Evolutionary conservation across 2,329 filamentous ascomycete genomes (phyloP), one percentile per base, ranked within the genome.

Genomic region (Didymella pinodella): DNA sequence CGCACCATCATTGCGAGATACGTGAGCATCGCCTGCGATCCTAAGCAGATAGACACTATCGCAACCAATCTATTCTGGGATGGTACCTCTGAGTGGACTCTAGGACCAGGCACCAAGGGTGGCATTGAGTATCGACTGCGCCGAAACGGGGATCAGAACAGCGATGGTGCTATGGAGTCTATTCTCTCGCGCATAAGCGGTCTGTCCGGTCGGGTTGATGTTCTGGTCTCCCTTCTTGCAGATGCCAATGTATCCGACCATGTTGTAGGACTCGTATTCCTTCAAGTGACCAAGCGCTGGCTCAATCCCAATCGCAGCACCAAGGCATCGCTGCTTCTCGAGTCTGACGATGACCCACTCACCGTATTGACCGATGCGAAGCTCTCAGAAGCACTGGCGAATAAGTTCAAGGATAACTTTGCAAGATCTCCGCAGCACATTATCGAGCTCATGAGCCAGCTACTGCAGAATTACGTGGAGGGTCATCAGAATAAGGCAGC

Each of bases 131-230:
- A 87, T 16, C 80, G 80, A 8, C 29, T 43, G 25, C 63, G 65
- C 57, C 59, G 70, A 85, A 85, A 93, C 90, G 81, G 95, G 86
- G 76, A 89, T 89, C 77, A 28, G 14, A n/a, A 91, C 89, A 34
- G 34, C 8, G 26, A 44, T 26, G 40, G 94, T 90, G 80, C 96
- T 84, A 65, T 75, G 54, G 57, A 62, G 2, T 59, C 54, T 8
- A 84, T 98, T 89, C 89, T 98, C 93, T 55, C 63, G n/a, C 68
- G 65, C 3, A 72, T 78, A 25, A 63, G 53, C 47, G 61, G 59
- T 11, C 44, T 78, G n/a, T 67, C 73, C n/a, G 59, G 62, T 29
- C 69, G 68, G 14, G 54, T 76, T 1, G 51, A 62, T 3, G 48
- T 66, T 8, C 59, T 77, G 4, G 62, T 74, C 1, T 62, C 65